Evolutionary conservation across 2,329 filamentous ascomycete species (phyloP), one percentile per base, ranked within the genome.

Genomic region (Scedosporium aurantiacum): DNA sequence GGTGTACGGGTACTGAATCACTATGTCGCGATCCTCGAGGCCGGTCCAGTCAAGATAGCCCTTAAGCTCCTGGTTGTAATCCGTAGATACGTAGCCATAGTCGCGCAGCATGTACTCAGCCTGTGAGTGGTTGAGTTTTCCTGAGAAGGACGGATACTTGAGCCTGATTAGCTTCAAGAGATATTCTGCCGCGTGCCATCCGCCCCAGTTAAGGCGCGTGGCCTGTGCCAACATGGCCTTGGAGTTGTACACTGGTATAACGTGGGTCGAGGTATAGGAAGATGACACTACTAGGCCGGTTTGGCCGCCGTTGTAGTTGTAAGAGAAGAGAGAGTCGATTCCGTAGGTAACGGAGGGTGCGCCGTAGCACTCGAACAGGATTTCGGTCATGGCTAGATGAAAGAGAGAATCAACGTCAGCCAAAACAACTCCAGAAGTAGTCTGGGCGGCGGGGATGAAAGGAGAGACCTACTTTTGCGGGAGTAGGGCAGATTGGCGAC

Each of bases 321-420:
- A 99, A 21, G 93, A 95, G 76, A 99, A 99, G 37, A 99, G 83
- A 10, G 92, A 95, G 73, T 99, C 94, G 75, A 99, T 92, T 59
- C 94, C 94, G 74, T 94, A 97, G 18, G 92, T 89, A 27, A 97
- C 82, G 1, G 90, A 93, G 0, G 94, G 93, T 10, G 90, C 92
- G 63, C 85, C 84, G 73, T 99, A 99, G 74, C 91, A 95, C 74
- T 99, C 94, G 72, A 97, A 99, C 10, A 99, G 79, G 61, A 97
- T 93, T 71, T 99, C 94, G 52, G 90, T 96, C 93, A 97, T 97
- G 67, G 90, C 91, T 96, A 66, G 60, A 10, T 8, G 25, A 27
- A 18, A 16, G 27, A 57, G 21, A 23, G 21, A 8, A 21, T 14
- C 6, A 27, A 14, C 18, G 8, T 50, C 7, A 21, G 18, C 18